Conservation (phyloP, 306 rosid species). For the Dalbergia oliveri region DNA sequence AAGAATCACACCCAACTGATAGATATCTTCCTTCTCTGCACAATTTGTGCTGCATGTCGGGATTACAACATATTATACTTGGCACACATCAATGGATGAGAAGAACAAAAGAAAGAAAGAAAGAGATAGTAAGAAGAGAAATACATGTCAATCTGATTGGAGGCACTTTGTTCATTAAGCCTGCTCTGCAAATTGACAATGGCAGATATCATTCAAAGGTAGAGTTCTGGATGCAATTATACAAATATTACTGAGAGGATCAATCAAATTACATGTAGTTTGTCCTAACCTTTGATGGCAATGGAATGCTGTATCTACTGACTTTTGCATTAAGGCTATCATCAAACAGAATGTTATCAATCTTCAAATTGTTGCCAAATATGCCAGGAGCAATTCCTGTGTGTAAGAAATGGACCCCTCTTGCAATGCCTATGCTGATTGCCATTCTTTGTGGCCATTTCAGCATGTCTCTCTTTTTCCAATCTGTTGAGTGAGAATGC, state of each 20-base stretch:
- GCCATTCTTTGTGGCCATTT: slow-evolving; percentile 99
- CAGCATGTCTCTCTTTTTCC: slow-evolving; percentile 85
- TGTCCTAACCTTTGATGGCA: slow-evolving; percentile 64
- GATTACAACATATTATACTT: slow-evolving; percentile 2
- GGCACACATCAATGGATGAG: slow-evolving; percentile 24
- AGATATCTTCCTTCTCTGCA: slow-evolving; percentile 90
- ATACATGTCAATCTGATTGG: slow-evolving; percentile 50
- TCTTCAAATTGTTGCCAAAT: slow-evolving; percentile 75
- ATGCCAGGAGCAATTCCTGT: slow-evolving; percentile 80
- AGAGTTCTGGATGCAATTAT: slow-evolving; percentile 17
- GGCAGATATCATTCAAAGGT: background rate
- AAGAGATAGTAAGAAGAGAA: background rate
- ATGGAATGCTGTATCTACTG: slow-evolving; percentile 76
- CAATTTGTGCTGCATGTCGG: slow-evolving; percentile 50
- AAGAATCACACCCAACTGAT: slow-evolving; percentile 79
- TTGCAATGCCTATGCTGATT: slow-evolving; percentile 81
- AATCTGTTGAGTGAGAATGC: slow-evolving; percentile 59
- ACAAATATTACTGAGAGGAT: slow-evolving; percentile 8
- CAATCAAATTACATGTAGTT: background rate
- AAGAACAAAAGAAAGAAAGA: slow-evolving; percentile 16
- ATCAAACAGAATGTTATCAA: slow-evolving; percentile 78
- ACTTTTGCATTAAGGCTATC: slow-evolving; percentile 81
- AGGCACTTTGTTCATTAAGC: slow-evolving; percentile 44
- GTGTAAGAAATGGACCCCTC: slow-evolving; percentile 89
- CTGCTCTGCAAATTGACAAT: slow-evolving; percentile 43